These are phyloP conservation scores for Hymenochaete sp. DNA, from an alignment of 1,284 basidiomycete genomes.

Conservation along the genomic window DNA sequence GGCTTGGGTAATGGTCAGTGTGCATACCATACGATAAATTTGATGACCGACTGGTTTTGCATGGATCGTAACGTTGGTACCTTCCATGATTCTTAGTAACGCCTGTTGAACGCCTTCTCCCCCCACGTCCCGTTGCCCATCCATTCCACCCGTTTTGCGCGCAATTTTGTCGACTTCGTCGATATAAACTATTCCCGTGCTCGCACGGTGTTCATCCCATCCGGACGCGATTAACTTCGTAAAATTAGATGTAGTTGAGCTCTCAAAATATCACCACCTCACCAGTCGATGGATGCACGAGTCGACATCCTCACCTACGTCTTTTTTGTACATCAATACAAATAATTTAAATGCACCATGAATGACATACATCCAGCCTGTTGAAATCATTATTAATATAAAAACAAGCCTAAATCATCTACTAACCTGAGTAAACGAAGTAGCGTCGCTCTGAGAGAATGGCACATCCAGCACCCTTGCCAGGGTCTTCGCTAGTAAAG, in stretches of 20 bases:
- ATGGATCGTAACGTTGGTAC: conserved; percentile 74
- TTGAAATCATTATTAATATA: conserved; percentile 4
- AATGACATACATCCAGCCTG: conserved; percentile 68
- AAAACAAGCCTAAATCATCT: conserved; percentile 7
- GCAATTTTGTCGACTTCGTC: conserved; percentile 96
- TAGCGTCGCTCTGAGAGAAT: conserved; percentile 84
- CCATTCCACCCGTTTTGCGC: conserved; percentile 53
- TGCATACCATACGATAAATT: too few species aligned
- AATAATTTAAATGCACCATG: neutral
- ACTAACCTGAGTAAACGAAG: conserved; percentile 68
- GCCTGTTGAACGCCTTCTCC: conserved; percentile 96
- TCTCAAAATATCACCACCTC: conserved; percentile 9
- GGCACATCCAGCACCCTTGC: conserved; percentile 85
- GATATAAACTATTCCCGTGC: conserved; percentile 90
- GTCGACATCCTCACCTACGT: conserved; percentile 93
- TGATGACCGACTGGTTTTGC: too few species aligned
- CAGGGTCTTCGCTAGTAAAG: conserved; percentile 75
- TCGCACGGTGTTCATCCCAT: conserved; percentile 79
- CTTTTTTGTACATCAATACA: conserved; percentile 31
- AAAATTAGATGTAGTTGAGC: conserved; percentile 2
- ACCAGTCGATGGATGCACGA: conserved; percentile 79
- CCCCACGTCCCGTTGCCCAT: conserved; percentile 82
- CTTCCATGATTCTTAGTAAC: conserved; percentile 88
- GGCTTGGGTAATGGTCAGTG: conserved; percentile 26
- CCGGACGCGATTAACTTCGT: conserved; percentile 73